Evolutionary conservation across 371 early-diverging fungal species (phyloP), one percentile per base, ranked within the genome.

Genomic region (Synchytrium microbalum): DNA sequence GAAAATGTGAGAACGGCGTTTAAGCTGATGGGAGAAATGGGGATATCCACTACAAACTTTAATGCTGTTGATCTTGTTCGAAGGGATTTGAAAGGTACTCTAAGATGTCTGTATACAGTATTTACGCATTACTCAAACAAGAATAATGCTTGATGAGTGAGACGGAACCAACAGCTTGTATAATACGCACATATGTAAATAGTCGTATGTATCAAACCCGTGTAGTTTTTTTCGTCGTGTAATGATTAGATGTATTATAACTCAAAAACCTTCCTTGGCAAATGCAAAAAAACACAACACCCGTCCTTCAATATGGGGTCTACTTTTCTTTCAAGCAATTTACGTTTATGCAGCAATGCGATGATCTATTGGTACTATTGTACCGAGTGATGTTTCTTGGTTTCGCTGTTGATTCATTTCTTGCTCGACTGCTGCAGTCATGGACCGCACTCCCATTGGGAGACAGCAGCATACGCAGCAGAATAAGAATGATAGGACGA

Each of bases 401-500:
- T 38, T 38, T 19, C 46, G 5, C n/a, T n/a, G n/a, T 38, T 38
- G 46, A 38, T 5, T 19, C 10, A 38, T 38, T 38, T 38, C 46
- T 38, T 38, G 10, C 19, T 38, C 46, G 10, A 38, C 46, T 19
- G 46, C 46, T 38, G 46, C 5, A 10, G 46, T 38, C 46, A 38
- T 38, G 5, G 46, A 38, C 46, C 46, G 46, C 10, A 38, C 46
- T 10, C 5, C 19, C 46, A 38, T 38, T 8, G 92, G 92, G 53
- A 88, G 72, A 69, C 88, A 88, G 67, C 89, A 89, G 23, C 88
- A 88, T 5, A 80, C 73, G 59, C 89, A 88, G 66, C 88, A 88
- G 28, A 89, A 55, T 38, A 73, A n/a, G 60, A 84, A 64, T 64
- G 79, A 75, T 62, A 88, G 69, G 3, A 87, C 75, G 61, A 92